Evolutionary conservation across 2,329 filamentous ascomycete species (phyloP).

Genomic region (Emericellopsis atlantica): DNA sequence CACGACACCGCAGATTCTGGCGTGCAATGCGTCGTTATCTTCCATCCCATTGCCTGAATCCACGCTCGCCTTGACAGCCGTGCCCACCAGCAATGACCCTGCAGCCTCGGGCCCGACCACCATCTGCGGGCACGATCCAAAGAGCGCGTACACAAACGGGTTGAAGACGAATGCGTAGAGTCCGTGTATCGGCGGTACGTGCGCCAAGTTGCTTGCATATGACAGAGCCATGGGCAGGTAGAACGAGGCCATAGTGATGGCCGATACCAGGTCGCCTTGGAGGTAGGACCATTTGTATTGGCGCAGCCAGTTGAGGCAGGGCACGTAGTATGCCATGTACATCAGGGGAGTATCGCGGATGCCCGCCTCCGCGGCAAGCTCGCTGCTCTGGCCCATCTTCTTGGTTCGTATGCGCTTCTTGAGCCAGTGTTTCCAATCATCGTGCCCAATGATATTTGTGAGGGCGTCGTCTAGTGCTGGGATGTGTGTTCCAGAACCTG

Average conservation of each 20-base stretch:
- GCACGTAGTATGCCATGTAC: constrained; percentile 91
- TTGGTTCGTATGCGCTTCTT: constrained; percentile 41
- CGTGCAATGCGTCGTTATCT: constrained; percentile 55
- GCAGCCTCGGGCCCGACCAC: constrained; percentile 91
- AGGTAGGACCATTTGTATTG: constrained; percentile 78
- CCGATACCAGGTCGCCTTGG: constrained; percentile 75
- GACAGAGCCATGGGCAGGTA: constrained; percentile 97
- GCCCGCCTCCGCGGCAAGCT: constrained; percentile 59
- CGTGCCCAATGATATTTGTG: constrained; percentile 22
- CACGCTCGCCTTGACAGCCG: constrained; percentile 69
- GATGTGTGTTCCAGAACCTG: constrained; percentile 16
- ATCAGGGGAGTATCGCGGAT: constrained; percentile 62
- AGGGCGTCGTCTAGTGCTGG: constrained; percentile 25
- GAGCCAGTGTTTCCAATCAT: constrained; percentile 36
- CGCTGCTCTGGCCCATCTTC: constrained; percentile 61
- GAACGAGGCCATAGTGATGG: constrained; percentile 94
- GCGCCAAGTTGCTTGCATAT: constrained; percentile 80
- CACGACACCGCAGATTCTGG: constrained; percentile 75
- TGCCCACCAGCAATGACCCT: constrained; percentile 80
- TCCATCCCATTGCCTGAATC: constrained; percentile 51
- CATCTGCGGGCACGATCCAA: constrained; percentile 88
- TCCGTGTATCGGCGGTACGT: constrained; percentile 86
- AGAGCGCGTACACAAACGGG: constrained; percentile 77
- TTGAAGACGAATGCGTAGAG: constrained; percentile 92
- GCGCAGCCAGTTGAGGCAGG: constrained; percentile 77